Conservation (phyloP, 2,329 filamentous ascomycete species). For the Colletotrichum limetticola region DNA sequence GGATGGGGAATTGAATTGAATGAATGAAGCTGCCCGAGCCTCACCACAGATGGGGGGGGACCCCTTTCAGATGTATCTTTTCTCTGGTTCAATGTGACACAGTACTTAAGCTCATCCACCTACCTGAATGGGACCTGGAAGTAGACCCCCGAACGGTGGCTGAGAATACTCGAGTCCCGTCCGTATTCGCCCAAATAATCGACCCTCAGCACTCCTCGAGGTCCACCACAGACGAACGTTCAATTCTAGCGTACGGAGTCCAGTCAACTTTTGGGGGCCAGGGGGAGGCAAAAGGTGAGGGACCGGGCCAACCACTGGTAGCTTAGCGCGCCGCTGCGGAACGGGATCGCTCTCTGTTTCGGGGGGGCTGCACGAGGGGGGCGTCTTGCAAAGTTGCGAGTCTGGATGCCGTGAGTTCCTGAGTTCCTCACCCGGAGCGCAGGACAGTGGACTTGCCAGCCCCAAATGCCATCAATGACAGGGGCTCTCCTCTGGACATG, state of each 20-base stretch:
- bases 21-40: slow-evolving; percentile 26
- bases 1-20: slow-evolving; percentile 23
- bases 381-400: neutral
- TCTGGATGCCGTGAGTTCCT: neutral
- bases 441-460: neutral
- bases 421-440: no score
- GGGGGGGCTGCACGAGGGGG: neutral
- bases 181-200: slow-evolving; percentile 25
- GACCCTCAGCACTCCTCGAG: slow-evolving; percentile 6
- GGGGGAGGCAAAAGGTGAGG: neutral
- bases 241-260: neutral
- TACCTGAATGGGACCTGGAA: slow-evolving; percentile 8
- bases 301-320: slow-evolving; percentile 11
- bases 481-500: neutral
- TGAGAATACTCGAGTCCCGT: slow-evolving; percentile 15
- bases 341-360: slow-evolving; percentile 29
- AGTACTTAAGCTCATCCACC: neutral
- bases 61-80: slow-evolving; percentile 18
- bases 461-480: slow-evolving; percentile 22
- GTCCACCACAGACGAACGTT: slow-evolving; percentile 8
- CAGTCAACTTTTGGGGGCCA: neutral
- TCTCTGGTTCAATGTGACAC: neutral
- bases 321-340: slow-evolving; percentile 27
- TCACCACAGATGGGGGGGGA: slow-evolving; percentile 29
- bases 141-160: slow-evolving; percentile 3